Evolutionary conservation across 805 yeast species (phyloP).

Genomic region (Cyberlindnera veronae): DNA sequence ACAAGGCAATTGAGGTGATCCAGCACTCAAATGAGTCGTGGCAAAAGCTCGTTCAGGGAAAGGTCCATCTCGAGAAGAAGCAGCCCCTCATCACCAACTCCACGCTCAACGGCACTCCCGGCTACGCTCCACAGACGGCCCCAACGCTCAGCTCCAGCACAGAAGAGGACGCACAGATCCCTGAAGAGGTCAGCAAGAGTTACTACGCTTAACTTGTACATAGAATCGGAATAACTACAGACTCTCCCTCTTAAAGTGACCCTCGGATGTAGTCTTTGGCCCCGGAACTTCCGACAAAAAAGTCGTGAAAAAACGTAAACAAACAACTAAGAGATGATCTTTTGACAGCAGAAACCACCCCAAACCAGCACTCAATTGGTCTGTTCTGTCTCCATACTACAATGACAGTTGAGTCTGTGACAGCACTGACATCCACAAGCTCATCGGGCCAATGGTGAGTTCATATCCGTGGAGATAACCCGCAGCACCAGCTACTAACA

Average conservation of each 20-base stretch:
- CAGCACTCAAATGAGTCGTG: constrained; percentile 83
- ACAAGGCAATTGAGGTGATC: constrained; percentile 81
- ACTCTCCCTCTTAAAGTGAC: neutral
- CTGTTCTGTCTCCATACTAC: neutral
- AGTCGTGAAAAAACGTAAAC: constrained; percentile 13
- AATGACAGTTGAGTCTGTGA: neutral
- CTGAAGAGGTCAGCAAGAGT: constrained; percentile 11
- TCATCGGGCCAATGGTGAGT: constrained; percentile 5
- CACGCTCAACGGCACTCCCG: constrained; percentile 49
- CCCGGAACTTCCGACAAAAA: constrained; percentile 2
- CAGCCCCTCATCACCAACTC: constrained; percentile 46
- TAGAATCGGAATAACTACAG: neutral
- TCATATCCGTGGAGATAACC: neutral
- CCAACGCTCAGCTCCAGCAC: neutral
- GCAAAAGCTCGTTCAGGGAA: constrained; percentile 67
- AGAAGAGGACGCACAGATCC: constrained; percentile 12
- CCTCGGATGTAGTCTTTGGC: neutral
- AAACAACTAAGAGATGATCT: constrained; percentile 4
- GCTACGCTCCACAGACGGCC: constrained; percentile 16
- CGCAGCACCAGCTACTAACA: constrained; percentile 8
- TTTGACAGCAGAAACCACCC: neutral
- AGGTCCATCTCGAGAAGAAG: constrained; percentile 26
- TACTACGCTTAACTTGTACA: constrained; percentile 8
- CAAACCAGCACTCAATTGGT: neutral
- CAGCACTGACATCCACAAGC: neutral